Evolutionary conservation across 768 basidiomycete species (phyloP).

Genomic region (Phanerochaete carnosa): DNA sequence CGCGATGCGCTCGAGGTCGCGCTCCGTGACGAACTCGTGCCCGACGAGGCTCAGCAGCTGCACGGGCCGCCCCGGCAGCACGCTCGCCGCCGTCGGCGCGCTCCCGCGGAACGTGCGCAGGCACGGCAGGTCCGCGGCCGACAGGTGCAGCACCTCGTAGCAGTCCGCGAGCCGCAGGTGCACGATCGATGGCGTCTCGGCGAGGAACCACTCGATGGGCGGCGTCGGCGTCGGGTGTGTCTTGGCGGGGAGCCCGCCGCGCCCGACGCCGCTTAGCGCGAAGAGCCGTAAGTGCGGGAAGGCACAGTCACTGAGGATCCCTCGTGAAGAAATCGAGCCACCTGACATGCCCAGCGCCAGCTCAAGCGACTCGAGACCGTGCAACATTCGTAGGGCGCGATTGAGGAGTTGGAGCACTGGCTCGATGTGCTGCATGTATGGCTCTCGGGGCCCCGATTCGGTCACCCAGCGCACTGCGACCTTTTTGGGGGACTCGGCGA

Average conservation of each 20-base stretch:
- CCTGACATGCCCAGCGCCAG: slow-evolving; percentile 48
- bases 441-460: slow-evolving; percentile 28
- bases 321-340: slow-evolving; percentile 29
- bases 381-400: slow-evolving; percentile 38
- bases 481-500: slow-evolving; percentile 41
- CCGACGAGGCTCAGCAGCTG: slow-evolving; percentile 53
- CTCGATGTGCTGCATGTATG: slow-evolving; percentile 20
- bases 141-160: slow-evolving; percentile 40
- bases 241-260: slow-evolving; percentile 36
- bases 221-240: slow-evolving; percentile 26
- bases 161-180: slow-evolving; percentile 43
- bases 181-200: slow-evolving; percentile 35
- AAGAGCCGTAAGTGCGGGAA: slow-evolving; percentile 30
- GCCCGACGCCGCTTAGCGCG: slow-evolving; percentile 31
- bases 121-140: slow-evolving; percentile 39
- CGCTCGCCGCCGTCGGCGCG: slow-evolving; percentile 51
- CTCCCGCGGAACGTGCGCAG: slow-evolving; percentile 59
- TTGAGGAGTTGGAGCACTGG: slow-evolving; percentile 28
- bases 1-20: slow-evolving; percentile 50
- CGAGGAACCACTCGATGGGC: slow-evolving; percentile 36
- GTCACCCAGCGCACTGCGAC: slow-evolving; percentile 56
- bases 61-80: slow-evolving; percentile 63
- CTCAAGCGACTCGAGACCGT: slow-evolving; percentile 52
- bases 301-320: slow-evolving; percentile 20
- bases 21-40: slow-evolving; percentile 51